Base-by-base conservation (phyloP, 495 filamentous ascomycete genomes). In the Neurospora cerealis region DNA sequence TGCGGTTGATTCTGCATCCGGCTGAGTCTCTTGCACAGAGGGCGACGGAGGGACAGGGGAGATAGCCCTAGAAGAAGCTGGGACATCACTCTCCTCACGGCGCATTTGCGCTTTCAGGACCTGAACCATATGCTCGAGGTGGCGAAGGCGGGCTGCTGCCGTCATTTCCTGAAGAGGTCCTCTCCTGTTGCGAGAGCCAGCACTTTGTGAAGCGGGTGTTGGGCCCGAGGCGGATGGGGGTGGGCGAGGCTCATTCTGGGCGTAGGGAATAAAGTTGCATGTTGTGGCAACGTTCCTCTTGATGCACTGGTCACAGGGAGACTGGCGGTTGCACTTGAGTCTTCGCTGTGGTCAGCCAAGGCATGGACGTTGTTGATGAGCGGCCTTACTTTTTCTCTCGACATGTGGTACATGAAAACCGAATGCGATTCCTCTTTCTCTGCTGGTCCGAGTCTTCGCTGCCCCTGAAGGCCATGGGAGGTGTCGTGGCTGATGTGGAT, bases 321-420 rank as follows among this genome's bases (percentile, higher is more conserved):
- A 77, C 17, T 81, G 83, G 69, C 86, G 86, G 70, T 86, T 84
- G 75, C 86, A 87, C 81, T 86, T 88, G 17, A 87, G 78, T 76
- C 86, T 88, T 73, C 21, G 17, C 32, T 24, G n/a, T 17, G 2
- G 21, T 39, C 32, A 70, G 71, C 32, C 42, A 71, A 34, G 42
- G 42, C 40, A 1, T 60, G 36, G 6, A 48, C n/a, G 34, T n/a
- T 39, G 72, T 17, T 36, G 6, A 24, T 19, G 19, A 38, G 46
- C 10, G 48, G 39, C 40, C 84, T 75, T 77, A 87, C 86, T 88
- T 88, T 70, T 86, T 83, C 54, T 79, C 82, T 74, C 86, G 80
- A 75, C 86, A 88, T 19, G 83, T 82, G 15, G 85, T 88, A 78
- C 86, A 88, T 4, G 86, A 88, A 62, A 87, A 83, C 69, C 87